Evolutionary conservation across 345 rosid species (phyloP), one percentile per base, ranked within the genome.

Genomic region (Euphorbia tirucalli): DNA sequence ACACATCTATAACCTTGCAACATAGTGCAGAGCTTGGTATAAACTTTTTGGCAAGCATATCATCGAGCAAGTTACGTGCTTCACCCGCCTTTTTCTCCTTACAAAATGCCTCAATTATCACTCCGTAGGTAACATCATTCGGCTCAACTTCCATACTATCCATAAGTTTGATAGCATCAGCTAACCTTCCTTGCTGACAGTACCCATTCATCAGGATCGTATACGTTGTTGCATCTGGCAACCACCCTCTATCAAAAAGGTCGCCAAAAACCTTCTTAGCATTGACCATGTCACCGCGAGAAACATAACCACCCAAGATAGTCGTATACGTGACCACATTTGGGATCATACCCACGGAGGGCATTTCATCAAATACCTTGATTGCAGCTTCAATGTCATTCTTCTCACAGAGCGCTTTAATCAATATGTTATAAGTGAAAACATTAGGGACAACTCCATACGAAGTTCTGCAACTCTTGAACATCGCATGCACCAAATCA

Each of bases 121-220:
- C 93, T n/a, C 96, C 94, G 44, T 91, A 91, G 13, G 93, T 91
- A 70, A 93, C 88, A 15, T 93, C 98, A 83, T 89, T 93, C 1
- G 97, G 87, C 54, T 80, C 85, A 48, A 93, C 83, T 27, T 88
- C 94, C 98, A 91, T 93, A 7, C 88, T 90, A 82, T 93, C 97
- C 94, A 93, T 93, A 13, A 87, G 86, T 83, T 74, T 84, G 70
- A 88, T 82, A 4, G 97, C 98, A 71, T 93, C 94, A 66, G 43
- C 76, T 55, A 93, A 86, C 73, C 86, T 87, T 71, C 88, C 96
- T 70, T 80, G 74, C 79, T 70, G 81, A 66, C 93, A 88, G 71
- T 88, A 88, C 74, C 98, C 98, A 81, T 88, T 86, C 89, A 91
- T 88, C 66, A 91, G 81, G 62, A 88, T 71, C 0, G 96, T 87